Base-by-base conservation (phyloP, 164 flowering plant species). In the Sextonia rubra region DNA sequence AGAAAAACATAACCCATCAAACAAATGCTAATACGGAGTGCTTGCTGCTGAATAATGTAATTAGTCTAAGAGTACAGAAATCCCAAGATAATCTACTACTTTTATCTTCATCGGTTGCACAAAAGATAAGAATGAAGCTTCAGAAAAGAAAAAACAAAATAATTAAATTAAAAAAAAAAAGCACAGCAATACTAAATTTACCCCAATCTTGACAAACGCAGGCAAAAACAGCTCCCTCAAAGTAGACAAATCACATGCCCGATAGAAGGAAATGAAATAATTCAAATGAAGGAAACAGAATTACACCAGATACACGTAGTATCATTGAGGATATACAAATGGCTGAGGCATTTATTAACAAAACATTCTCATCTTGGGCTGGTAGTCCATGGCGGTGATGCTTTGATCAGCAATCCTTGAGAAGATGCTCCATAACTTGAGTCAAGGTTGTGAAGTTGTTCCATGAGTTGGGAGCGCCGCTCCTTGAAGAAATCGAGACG, bases 401-500 rank as follows among this genome's bases (percentile, higher is more conserved):
- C 85, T 81, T 84, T 91, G 70, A 86, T 89, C 63, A 80, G 62
- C 67, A 85, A 82, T 63, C 89, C 93, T 73, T 91, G 96, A 11
- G 97, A 80, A 66, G 94, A 73, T 2, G 89, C 69, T 47, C 88
- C 91, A 49, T 90, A 89, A 80, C 87, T 90, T 48, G 88, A 71
- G 73, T 95, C 97, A 15, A 95, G 92, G 83, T 84, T 89, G 82
- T 95, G 97, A 30, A 95, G 94, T 78, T 95, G 99, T 74, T 95
- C 98, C 92, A 93, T 95, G 60, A 95, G 91, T 77, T 95, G 99
- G 44, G 97, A 89, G 30, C 99, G 90, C 56, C 98, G 78, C 75
- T 95, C 99, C 90, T 93, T 95, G 85, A 95, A 95, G 83, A 93
- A 95, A 82, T 95, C 97, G 2, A 95, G 97, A 4, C 99, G 93